Evolutionary conservation across 768 basidiomycete genomes (phyloP).

Genomic region (Lentinula raphanica): DNA sequence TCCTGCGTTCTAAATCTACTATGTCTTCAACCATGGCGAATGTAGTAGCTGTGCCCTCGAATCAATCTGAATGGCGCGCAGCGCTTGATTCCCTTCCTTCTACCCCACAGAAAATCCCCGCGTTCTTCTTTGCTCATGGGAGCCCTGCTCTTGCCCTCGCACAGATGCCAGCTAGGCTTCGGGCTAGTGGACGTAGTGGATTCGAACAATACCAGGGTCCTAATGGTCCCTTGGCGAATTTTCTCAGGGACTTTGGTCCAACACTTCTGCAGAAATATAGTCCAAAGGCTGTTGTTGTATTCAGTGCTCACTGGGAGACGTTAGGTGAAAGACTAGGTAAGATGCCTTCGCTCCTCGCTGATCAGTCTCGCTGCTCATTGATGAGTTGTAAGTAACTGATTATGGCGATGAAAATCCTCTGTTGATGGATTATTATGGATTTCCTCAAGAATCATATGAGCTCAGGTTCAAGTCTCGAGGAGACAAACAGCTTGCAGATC

Average conservation of each 20-base stretch:
- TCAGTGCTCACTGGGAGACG: constrained; percentile 83
- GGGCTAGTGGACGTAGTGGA: background rate
- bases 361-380: background rate
- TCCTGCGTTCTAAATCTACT: background rate
- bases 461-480: constrained; percentile 67
- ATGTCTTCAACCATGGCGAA: background rate
- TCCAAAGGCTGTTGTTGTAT: constrained; percentile 57
- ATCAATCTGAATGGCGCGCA: constrained; percentile 41
- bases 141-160: background rate
- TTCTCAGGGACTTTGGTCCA: constrained; percentile 63
- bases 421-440: constrained; percentile 71
- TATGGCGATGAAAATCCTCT: constrained; percentile 75
- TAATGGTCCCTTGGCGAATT: constrained; percentile 48
- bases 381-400: constrained; percentile 53
- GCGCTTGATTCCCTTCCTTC: constrained; percentile 52
- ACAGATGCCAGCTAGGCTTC: background rate
- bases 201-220: constrained; percentile 35
- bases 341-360: constrained; percentile 29
- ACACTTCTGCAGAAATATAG: constrained; percentile 62
- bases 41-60: constrained; percentile 22
- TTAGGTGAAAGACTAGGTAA: constrained; percentile 50
- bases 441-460: constrained; percentile 51
- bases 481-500: constrained; percentile 48
- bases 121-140: constrained; percentile 75
- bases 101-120: constrained; percentile 57